These are phyloP conservation scores for Coniferiporia sulphurascens DNA, from an alignment of 1,284 basidiomycete genomes.

Conservation along the genomic window DNA sequence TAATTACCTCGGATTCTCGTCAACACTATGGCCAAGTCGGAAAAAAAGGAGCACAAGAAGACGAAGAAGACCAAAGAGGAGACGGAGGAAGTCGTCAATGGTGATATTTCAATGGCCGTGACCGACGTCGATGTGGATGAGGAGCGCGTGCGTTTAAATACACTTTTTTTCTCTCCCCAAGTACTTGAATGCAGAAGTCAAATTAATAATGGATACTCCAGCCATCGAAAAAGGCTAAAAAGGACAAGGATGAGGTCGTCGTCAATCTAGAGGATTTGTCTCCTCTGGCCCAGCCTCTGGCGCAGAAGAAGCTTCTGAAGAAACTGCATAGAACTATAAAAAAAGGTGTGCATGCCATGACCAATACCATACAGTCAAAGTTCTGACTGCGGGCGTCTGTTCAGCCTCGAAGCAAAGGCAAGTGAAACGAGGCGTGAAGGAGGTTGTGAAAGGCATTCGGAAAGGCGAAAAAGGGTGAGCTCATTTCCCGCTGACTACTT, in stretches of 20 bases:
- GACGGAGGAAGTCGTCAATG: constrained; percentile 26
- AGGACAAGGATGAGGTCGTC: constrained; percentile 54
- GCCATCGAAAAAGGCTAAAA: constrained; percentile 54
- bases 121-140: constrained; percentile 53
- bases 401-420: constrained; percentile 87
- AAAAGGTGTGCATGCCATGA: constrained; percentile 54
- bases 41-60: constrained; percentile 58
- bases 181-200: background rate
- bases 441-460: constrained; percentile 92
- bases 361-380: constrained; percentile 11
- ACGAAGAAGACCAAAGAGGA: constrained; percentile 40
- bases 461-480: constrained; percentile 92
- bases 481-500: background rate
- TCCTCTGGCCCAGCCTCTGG: constrained; percentile 86
- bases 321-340: constrained; percentile 92
- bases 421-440: constrained; percentile 93
- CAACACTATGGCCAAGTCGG: constrained; percentile 53
- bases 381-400: background rate
- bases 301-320: constrained; percentile 87
- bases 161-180: background rate
- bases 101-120: constrained; percentile 25
- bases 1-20: background rate
- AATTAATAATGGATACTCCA: constrained; percentile 21
- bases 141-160: constrained; percentile 18
- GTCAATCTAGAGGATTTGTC: constrained; percentile 80